Evolutionary conservation across 495 filamentous ascomycete species (phyloP).

Genomic region (Penicillium ochrochloron): DNA sequence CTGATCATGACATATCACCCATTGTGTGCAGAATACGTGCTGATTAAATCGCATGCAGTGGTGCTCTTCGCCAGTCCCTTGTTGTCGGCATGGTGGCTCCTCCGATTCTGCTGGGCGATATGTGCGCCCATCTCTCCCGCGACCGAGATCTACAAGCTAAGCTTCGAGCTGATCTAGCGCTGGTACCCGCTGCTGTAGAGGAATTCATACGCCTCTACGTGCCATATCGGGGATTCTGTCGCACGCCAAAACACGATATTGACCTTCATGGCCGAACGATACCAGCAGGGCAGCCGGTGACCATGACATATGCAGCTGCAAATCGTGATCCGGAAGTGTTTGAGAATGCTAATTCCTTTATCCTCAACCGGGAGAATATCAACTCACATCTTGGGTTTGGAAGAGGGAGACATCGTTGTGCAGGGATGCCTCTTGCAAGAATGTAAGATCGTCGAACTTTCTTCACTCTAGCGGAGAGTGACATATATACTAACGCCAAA

Average conservation of each 20-base stretch:
- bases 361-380: not conserved
- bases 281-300: slow-evolving; percentile 10
- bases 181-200: not conserved
- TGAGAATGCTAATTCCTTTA: slow-evolving; percentile 8
- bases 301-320: slow-evolving; percentile 10
- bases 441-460: not conserved
- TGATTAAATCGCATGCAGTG: not conserved
- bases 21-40: not conserved
- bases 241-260: not conserved
- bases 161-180: not conserved
- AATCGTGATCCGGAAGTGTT: slow-evolving; percentile 7
- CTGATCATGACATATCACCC: not conserved
- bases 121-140: not conserved
- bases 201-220: not conserved
- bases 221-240: not conserved
- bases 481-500: not conserved
- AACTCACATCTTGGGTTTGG: not conserved
- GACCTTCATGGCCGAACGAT: slow-evolving; percentile 5
- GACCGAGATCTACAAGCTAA: not conserved
- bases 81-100: not conserved
- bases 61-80: not conserved
- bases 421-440: not conserved
- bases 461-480: not conserved
- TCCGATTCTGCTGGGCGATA: not conserved
- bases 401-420: not conserved